Base-by-base conservation (phyloP, 768 basidiomycete genomes). In the Naematelia encephala region DNA sequence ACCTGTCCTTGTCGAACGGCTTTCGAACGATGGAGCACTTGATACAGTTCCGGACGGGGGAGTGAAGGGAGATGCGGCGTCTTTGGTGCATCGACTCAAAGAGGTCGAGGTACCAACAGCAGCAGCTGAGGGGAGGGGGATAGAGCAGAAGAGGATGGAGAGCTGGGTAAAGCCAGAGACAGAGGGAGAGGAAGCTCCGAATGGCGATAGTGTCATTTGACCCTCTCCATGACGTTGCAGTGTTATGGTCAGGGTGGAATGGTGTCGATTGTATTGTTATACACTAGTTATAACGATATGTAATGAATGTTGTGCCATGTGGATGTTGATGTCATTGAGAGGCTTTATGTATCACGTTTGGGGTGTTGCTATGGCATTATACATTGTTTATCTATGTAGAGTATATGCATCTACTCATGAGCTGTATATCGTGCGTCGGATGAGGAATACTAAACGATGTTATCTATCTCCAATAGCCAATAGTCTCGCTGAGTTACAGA, bases 121-220 rank as follows among this genome's bases (percentile, higher is more conserved):
- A 3, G 46, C 47, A 25, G 34, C 27, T 34, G 47, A 29, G 8
- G 29, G 19, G 34, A 46, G 46, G 22, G 48, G 45, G 1, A 30
- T 50, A 21, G 44, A 29, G 46, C 48, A 47, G 48, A 34, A 30
- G 22, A 49, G 56, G 48, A 57, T 47, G 47, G 56, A 57, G 34
- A 49, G 46, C 49, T 57, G 56, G 56, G 28, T 50, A 45, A 57
- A 50, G 46, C 54, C 47, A 30, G 51, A 48, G 34, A 39, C 34
- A 16, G 34, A 39, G 34, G 34, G 34, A 8, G 34, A 39, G 34
- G n/a, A n/a, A n/a, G 34, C 34, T 8, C 34, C 34, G 8, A 39
- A 39, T 16, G 34, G 23, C 50, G 50, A 21, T 14, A 51, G 27
- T 28, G 50, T 16, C 14, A 12, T 51, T 23, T 28, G 50, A 51